Evolutionary conservation across 2,329 filamentous ascomycete genomes (phyloP), one percentile per base, ranked within the genome.

Genomic region (Emmonsiellopsis sp.): DNA sequence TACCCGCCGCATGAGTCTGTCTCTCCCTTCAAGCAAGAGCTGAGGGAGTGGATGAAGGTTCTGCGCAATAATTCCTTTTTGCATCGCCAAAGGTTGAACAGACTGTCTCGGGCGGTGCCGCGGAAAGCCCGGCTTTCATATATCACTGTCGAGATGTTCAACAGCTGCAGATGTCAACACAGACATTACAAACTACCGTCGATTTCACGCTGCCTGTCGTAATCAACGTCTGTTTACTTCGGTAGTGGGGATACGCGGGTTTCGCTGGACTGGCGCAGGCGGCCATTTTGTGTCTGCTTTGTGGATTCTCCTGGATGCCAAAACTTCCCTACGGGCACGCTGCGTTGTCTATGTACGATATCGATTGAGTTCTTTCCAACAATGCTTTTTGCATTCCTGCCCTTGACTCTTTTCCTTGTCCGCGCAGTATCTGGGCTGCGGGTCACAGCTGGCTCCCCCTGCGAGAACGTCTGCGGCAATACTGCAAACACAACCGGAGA

Each of bases 361-460:
- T 40, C 35, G 35, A 51, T 35, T 51, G 38, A 34, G 8, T 37
- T 43, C 38, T 26, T 43, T 43, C 15, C 32, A 43, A 13, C 64
- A 52, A 43, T 63, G 63, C n/a, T 37, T 31, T 16, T 51, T 16
- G 31, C 34, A 6, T 56, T 26, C 32, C 59, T 30, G 57, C 56
- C 37, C 51, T 62, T 43, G 30, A 61, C 20, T 46, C 61, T 47
- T 52, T 65, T 41, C 51, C 51, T 65, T 51, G 50, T 60, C 44
- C 58, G 63, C 8, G 54, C 52, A 34, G 64, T 58, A 43, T 46
- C 58, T 15, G 64, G 62, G 11, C 53, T 73, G 47, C 62, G 60
- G 50, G 67, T 67, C 7, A 64, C 70, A 2, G 43, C 55, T 1
- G 67, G 69, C n/a, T 60, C 71, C n/a, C 69, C 71, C n/a, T 73